These are phyloP conservation scores for Carpinus fangiana DNA, from an alignment of 306 rosid genomes.

Conservation along the genomic window DNA sequence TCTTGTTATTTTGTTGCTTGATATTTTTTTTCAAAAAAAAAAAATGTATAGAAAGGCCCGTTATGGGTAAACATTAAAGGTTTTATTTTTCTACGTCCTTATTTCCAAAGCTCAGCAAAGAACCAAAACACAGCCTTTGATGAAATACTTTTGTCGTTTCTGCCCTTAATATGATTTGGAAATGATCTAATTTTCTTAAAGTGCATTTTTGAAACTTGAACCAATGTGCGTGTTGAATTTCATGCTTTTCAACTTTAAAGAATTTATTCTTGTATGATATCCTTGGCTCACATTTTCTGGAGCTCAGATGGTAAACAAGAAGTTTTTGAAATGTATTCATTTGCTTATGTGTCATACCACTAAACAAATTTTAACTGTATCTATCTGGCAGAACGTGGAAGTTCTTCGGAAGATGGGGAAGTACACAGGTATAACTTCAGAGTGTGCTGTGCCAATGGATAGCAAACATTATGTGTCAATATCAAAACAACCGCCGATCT, in stretches of 20 bases:
- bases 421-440: slow-evolving; percentile 71
- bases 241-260: neutral
- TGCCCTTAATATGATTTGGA: neutral
- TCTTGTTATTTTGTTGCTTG: neutral
- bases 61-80: neutral
- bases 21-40: neutral
- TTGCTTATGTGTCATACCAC: neutral
- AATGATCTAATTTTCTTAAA: neutral
- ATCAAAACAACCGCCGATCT: slow-evolving; percentile 47
- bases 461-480: slow-evolving; percentile 36
- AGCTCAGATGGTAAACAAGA: neutral
- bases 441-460: slow-evolving; percentile 72
- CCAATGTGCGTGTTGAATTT: neutral
- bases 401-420: slow-evolving; percentile 87
- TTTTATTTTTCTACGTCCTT: neutral
- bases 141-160: neutral
- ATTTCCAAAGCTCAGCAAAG: neutral
- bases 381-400: slow-evolving; percentile 59
- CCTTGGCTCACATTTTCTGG: neutral
- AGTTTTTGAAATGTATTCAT: neutral
- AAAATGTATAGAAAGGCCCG: neutral
- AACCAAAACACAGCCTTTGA: neutral
- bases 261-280: neutral
- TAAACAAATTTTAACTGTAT: neutral
- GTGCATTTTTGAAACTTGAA: neutral